Evolutionary conservation across 148 eudicot genomes (phyloP), one percentile per base, ranked within the genome.

Genomic region (Drosera capensis): DNA sequence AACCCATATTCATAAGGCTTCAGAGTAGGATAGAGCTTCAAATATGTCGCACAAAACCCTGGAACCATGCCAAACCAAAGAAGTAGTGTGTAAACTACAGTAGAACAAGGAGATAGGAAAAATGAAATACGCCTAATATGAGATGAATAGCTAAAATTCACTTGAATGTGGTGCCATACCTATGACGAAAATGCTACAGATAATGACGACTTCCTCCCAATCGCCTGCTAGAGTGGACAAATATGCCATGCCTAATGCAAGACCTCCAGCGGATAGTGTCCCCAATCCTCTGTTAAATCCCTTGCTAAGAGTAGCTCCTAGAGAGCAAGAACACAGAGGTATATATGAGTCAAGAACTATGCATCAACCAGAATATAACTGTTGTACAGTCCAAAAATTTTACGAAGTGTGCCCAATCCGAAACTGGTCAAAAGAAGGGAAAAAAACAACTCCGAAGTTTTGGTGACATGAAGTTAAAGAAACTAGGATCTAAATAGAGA

Each of bases 1-100:
- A 77, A 77, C 50, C 96, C 96, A 60, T 83, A 88, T 65, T 82
- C 96, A 51, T 83, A 88, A 1, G 80, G 77, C 75, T 84, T 84
- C 77, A 74, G 51, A 17, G 86, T 67, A n/a, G 96, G 96, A 65
- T 72, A 75, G 3, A 79, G 73, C 48, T 88, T 82, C 50, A 78
- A 55, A 54, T 72, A 88, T 7, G 94, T 79, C 17, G 65, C 57
- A 36, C 65, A 51, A 42, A 64, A 77, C 16, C 83, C 90, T 87
- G 53, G 25, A 48, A 47, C 50, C 29, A 49, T 11, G 34, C 19
- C 37, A 40, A 23, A 46, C 5, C 16, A 51, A n/a, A 48, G 37
- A 26, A 49, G 40, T 5, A 48, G 23, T 13, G 43, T 11, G 31
- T 8, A 31, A 46, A 19, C 57, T 1, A 51, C 29, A 25, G 25